Evolutionary conservation across 225 moss, liverwort and hornwort species (phyloP), one percentile per base, ranked within the genome.

Genomic region (Pleurozium schreberi): DNA sequence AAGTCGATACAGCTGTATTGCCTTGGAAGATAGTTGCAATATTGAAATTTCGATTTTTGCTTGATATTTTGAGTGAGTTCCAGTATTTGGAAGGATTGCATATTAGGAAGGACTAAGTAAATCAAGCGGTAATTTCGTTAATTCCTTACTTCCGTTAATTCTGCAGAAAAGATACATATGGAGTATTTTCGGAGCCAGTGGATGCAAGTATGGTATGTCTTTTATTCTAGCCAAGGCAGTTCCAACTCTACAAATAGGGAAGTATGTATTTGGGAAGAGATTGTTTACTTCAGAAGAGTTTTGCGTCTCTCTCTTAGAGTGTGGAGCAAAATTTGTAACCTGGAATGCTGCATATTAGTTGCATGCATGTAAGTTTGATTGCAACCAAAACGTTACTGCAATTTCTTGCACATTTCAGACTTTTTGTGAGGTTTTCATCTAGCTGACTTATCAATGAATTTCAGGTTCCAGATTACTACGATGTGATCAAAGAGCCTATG

Each of bases 401-500:
- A 19, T 79, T 86, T 88, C 83, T 80, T 87, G 87, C 68, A 81
- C 77, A 59, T 70, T 78, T 81, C 23, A 69, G 88, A 45, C 55
- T 55, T 65, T 34, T 84, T 82, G 49, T 86, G 76, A 78, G 61
- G 31, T 85, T 84, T 80, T 80, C 82, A 82, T 81, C 42, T 81
- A 63, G 71, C 82, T 93, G 80, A 90, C 75, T 23, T 71, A 58
- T 87, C 12, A 81, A 45, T 79, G 42, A 64, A 75, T 83, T 83
- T 38, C 96, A 99, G 99, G 99, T 99, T 90, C 97, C 97, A 85
- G 99, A 99, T 94, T 99, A 99, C 78, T 97, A 99, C 86, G 99
- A 99, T 88, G 98, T 99, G 43, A 99, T 99, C 55, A 99, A 95
- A 89, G 96, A 99, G n/a, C 97, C 99, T 38, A 99, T 99, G 99